Conservation (phyloP, 2,329 filamentous ascomycete genomes). For the Sarocladiaceae sp. region DNA sequence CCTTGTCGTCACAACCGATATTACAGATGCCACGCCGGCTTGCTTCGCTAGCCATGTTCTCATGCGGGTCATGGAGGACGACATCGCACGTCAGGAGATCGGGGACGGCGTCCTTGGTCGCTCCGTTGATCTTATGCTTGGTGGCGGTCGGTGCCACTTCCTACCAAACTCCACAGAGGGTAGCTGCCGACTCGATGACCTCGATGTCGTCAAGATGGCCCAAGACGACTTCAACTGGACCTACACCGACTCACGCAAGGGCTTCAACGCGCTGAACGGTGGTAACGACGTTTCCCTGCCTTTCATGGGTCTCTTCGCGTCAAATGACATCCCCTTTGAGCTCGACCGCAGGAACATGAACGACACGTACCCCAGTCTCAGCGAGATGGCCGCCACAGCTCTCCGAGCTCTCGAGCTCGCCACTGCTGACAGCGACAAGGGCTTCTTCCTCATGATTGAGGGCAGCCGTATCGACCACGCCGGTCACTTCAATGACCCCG, state of each 20-base stretch:
- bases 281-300: slow-evolving; percentile 69
- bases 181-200: slow-evolving; percentile 75
- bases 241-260: slow-evolving; percentile 65
- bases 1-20: slow-evolving; percentile 86
- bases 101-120: slow-evolving; percentile 82
- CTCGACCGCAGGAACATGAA: slow-evolving; percentile 77
- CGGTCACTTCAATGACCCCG: slow-evolving; percentile 78
- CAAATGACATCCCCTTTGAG: slow-evolving; percentile 82
- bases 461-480: slow-evolving; percentile 95
- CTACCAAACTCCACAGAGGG: slow-evolving; percentile 71
- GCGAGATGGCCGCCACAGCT: slow-evolving; percentile 84
- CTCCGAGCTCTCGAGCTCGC: slow-evolving; percentile 73
- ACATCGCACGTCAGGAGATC: slow-evolving; percentile 87
- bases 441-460: slow-evolving; percentile 99
- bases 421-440: slow-evolving; percentile 76
- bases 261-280: slow-evolving; percentile 67
- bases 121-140: slow-evolving; percentile 86
- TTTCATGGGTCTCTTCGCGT: slow-evolving; percentile 78
- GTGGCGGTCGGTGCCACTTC: slow-evolving; percentile 90
- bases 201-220: slow-evolving; percentile 69
- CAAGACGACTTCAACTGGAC: slow-evolving; percentile 70
- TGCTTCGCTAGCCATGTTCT: slow-evolving; percentile 62
- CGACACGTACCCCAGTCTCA: slow-evolving; percentile 78
- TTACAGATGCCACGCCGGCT: slow-evolving; percentile 93
- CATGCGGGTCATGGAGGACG: slow-evolving; percentile 60